A percentile compares a stretch with the other conserved stretches of the same genome.
phyloP scores from a whole-genome alignment of 768 basidiomycete species.

The Pleurotus sapidus region DNA sequence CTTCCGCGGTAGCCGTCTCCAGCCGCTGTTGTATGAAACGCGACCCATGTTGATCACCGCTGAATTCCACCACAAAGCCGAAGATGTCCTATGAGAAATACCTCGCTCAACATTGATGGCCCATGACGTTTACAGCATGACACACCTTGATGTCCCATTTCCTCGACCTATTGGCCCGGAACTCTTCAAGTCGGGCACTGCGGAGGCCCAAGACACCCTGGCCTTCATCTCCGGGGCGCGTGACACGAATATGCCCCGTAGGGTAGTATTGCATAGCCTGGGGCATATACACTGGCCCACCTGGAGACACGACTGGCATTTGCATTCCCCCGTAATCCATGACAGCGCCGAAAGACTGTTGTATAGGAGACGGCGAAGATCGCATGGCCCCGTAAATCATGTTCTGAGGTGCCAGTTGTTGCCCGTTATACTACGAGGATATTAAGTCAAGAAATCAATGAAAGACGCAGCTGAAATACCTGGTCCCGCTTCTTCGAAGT shows the following conservation, averaged over 20 bases:
- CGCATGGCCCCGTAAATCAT: constrained; percentile 39
- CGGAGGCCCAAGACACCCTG: constrained; percentile 40
- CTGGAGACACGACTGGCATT: constrained; percentile 41
- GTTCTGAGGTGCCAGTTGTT: constrained; percentile 41
- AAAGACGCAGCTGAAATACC: constrained; percentile 30
- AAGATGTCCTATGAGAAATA: constrained; percentile 66
- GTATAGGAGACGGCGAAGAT: constrained; percentile 39
- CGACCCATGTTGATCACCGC: constrained; percentile 96
- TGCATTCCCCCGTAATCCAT: constrained; percentile 46
- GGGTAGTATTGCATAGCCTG: constrained; percentile 31
- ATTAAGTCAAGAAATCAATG: constrained; percentile 7
- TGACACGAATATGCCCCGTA: constrained; percentile 34
- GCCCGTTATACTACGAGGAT: constrained; percentile 37
- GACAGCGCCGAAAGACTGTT: constrained; percentile 38
- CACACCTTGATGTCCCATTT: constrained; percentile 81
- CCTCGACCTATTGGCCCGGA: constrained; percentile 72
- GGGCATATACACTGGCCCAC: constrained; percentile 39
- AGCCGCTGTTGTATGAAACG: constrained; percentile 93
- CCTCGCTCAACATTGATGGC: background rate
- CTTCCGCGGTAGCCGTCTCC: constrained; percentile 71
- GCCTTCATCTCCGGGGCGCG: constrained; percentile 41
- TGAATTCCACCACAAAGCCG: constrained; percentile 87
- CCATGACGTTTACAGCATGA: constrained; percentile 5
- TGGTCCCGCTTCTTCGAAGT: constrained; percentile 60
- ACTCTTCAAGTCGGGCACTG: constrained; percentile 81